Base-by-base conservation (phyloP, 2,329 filamentous ascomycete species). In the Fusarium solani-melongenae region DNA sequence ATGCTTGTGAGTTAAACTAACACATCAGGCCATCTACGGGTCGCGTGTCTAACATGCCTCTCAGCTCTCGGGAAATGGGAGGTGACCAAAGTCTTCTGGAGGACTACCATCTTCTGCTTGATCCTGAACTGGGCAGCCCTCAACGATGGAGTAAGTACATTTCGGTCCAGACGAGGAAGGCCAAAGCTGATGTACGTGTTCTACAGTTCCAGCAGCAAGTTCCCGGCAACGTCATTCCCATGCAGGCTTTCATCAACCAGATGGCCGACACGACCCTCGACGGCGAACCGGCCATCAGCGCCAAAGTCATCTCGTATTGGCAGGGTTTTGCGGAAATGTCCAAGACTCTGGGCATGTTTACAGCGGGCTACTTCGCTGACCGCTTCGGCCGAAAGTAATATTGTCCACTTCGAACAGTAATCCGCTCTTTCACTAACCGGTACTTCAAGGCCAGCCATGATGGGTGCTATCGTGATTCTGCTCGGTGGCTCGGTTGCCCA, bases 281-380 rank as follows among this genome's bases (percentile, higher is more conserved):
- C 4, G 63, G 66, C 31, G 44, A 69, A 29, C 66, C 66, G 5
- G 38, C 63, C 11, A 65, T 69, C 27, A 69, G 63, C 46, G 66
- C 66, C 29, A 58, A 59, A n/a, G 63, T 67, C n/a, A 44, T 69
- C 9, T 69, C 66, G 5, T 69, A 66, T 31, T 69, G 66, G 66
- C 66, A 69, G 24, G 66, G 66, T 0, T 69, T 69, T 39, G 66
- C 66, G 17, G 63, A 69, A 24, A 69, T 69, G 63, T 69, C 66
- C 24, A 69, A 69, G 24, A 66, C 66, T 9, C 51, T 64, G 17
- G 61, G 61, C 7, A 57, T 64, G 61, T 64, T 64, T 38, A 46
- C 51, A 15, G 61, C 49, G 14, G 61, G 61, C 20, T 57, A 57
- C n/a, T 57, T 64, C 11, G 61, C 61, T 7, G 61, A 64, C 46